phyloP scores from a whole-genome alignment of 768 basidiomycete genomes.

The Rhizopogon vesiculosus region DNA sequence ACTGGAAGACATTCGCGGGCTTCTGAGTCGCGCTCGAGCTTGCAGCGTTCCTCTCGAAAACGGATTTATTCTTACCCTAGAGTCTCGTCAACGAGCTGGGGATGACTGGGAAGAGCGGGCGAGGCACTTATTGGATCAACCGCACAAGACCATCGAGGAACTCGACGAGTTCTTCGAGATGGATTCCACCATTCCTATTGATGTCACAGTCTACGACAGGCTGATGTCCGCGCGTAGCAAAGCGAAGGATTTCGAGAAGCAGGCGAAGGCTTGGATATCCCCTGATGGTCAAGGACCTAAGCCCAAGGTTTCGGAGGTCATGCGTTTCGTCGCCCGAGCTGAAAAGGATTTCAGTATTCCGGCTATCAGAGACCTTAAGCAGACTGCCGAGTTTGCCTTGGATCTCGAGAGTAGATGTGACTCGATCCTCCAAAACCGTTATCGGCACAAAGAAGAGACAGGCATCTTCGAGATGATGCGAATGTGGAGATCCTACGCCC shows the following conservation, averaged over 20 bases:
- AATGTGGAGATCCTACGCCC: constrained; percentile 70
- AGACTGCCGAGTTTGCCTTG: constrained; percentile 69
- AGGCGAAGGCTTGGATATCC: constrained; percentile 65
- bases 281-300: constrained; percentile 50
- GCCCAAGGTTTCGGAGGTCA: constrained; percentile 65
- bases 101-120: constrained; percentile 76
- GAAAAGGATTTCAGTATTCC: constrained; percentile 76
- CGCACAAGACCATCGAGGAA: constrained; percentile 70
- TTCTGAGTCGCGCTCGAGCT: constrained; percentile 63
- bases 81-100: constrained; percentile 62
- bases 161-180: constrained; percentile 68
- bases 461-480: constrained; percentile 70
- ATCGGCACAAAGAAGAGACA: constrained; percentile 47
- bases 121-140: constrained; percentile 57
- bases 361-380: constrained; percentile 59
- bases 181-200: constrained; percentile 65
- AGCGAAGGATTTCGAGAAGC: constrained; percentile 77
- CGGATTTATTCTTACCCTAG: constrained; percentile 57
- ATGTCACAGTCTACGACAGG: constrained; percentile 59
- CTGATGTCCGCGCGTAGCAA: constrained; percentile 60
- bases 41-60: constrained; percentile 66
- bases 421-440: constrained; percentile 61
- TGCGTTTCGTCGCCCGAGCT: constrained; percentile 62
- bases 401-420: constrained; percentile 78
- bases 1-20: constrained; percentile 72